Base-by-base conservation (phyloP, 1,139 yeast species). In the Sugiyamaella novakii region DNA sequence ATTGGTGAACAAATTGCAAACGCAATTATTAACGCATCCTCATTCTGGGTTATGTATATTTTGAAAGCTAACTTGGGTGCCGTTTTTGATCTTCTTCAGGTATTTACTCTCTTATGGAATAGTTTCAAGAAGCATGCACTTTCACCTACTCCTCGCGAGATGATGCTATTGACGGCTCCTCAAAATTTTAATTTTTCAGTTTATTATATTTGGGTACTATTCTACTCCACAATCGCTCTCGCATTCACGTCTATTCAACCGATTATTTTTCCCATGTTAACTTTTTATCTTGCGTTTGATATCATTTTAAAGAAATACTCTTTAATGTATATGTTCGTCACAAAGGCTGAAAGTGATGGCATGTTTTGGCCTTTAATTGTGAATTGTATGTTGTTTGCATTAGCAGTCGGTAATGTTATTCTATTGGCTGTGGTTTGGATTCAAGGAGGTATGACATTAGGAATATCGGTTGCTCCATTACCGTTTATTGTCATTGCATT, bases 21-120 rank as follows among this genome's bases (percentile, higher is more conserved):
- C 4, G 69, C 75, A 3, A 62, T 71, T 46, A 65, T 71, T 46
- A 60, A 66, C 31, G 65, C 71, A 7, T 69, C 75, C 2, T 65
- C 72, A 2, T 71, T 71, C 57, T 71, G 75, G 75, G 71, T 71
- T 21, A 66, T 70, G 68, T 71, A 69, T 51, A 54, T 71, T 21
- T 51, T 71, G 21, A 62, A 70, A 17, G 67, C 66, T 10, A 63
- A 66, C 40, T 43, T 69, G 14, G 70, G 68, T 7, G 55, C 68
- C 1, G 56, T 66, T 29, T 50, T 67, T 8, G 70, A 66, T 46
- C 51, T 70, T 6, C 55, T 70, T 11, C 74, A 71, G 51, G 59
- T 65, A 2, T 29, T 67, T 42, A 55, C 62, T 3, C 54, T 71
- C 8, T 8, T 65, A 2, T 55, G 59, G 45, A 65, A 68, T 17